phyloP scores from a whole-genome alignment of 495 filamentous ascomycete genomes.

The Hyaloscypha bicolor region DNA sequence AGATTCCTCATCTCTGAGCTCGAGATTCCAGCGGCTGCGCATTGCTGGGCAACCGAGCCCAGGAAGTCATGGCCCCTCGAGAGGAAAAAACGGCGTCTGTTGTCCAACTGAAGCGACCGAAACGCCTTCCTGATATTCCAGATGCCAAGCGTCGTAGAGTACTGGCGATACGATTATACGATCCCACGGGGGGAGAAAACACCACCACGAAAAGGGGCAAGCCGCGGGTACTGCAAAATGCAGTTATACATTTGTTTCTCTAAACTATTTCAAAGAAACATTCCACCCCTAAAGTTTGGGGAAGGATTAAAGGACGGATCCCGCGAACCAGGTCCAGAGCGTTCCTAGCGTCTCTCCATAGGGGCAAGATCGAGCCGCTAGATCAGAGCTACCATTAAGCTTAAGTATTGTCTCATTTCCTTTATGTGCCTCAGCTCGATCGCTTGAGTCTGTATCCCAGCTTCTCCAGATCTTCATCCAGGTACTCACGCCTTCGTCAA shows the following conservation, averaged over 20 bases:
- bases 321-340: background rate
- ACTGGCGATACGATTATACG: background rate
- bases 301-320: background rate
- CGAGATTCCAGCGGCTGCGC: background rate
- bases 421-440: background rate
- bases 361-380: too few relatives aligned
- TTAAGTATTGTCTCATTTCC: constrained; percentile 6
- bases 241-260: too few relatives aligned
- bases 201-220: background rate
- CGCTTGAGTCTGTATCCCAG: background rate
- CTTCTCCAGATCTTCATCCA: constrained; percentile 1
- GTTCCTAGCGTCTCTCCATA: too few relatives aligned
- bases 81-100: background rate
- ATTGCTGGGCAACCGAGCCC: background rate
- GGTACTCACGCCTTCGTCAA: too few relatives aligned
- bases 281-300: background rate
- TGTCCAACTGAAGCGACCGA: background rate
- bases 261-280: background rate
- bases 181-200: too few relatives aligned
- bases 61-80: background rate
- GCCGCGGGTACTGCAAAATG: background rate
- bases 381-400: constrained; percentile 6
- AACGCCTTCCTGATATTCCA: background rate
- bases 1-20: background rate
- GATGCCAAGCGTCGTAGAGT: background rate